Percentiles rank a stretch among this genome's conserved stretches.
Conservation (phyloP, 2,329 filamentous ascomycete species). For the Clarireedia paspali region DNA sequence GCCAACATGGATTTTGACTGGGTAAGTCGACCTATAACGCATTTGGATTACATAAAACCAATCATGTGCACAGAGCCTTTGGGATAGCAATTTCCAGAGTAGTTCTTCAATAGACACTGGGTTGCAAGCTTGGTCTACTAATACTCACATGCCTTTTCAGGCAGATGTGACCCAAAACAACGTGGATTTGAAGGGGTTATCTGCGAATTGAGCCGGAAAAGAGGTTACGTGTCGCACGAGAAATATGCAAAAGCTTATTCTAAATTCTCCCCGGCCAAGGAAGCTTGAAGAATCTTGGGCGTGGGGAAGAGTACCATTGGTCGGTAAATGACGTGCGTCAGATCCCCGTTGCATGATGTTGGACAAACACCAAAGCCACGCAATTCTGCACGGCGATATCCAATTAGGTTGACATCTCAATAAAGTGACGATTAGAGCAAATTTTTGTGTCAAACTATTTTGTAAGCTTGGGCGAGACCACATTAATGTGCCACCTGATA, state of each 20-base stretch:
- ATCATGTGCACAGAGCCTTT: constrained; percentile 1
- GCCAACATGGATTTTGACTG: constrained; percentile 2
- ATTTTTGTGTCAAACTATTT: no score
- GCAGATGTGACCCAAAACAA: not conserved
- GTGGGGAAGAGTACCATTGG: not conserved
- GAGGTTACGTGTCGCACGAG: not conserved
- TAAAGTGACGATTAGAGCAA: no score
- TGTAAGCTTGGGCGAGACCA: no score
- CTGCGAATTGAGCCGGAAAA: not conserved
- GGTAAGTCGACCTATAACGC: not conserved
- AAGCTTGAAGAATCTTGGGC: not conserved
- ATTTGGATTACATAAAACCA: not conserved
- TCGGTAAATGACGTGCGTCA: not conserved
- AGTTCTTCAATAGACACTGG: not conserved
- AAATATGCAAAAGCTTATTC: constrained; percentile 4
- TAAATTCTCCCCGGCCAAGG: not conserved
- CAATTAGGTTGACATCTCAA: not conserved
- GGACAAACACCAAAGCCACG: no score
- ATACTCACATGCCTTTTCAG: constrained; percentile 3
- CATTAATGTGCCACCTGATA: no score
- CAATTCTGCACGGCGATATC: not conserved
- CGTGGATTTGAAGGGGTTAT: not conserved
- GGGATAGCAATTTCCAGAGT: constrained; percentile 7
- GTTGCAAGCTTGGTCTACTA: not conserved
- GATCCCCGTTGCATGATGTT: not conserved